These are phyloP conservation scores for Hymenotorrendiella dingleyae DNA, from an alignment of 2,329 filamentous ascomycete genomes.

Conservation along the genomic window DNA sequence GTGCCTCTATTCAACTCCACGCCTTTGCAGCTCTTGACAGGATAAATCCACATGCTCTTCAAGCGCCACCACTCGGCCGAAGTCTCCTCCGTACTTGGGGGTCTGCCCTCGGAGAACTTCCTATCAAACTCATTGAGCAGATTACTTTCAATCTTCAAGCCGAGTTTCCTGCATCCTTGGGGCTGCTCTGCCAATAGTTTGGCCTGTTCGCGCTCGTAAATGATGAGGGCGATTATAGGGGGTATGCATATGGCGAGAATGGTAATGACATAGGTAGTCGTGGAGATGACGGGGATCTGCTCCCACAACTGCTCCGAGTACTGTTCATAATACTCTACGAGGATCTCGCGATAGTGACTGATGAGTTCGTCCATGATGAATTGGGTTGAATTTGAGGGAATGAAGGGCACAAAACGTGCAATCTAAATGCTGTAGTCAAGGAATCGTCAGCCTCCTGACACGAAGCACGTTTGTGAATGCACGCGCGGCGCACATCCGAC, in stretches of 20 bases:
- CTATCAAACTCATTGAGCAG: conserved; percentile 50
- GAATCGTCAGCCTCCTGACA: conserved; percentile 7
- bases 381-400: conserved; percentile 3
- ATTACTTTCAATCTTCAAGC: conserved; percentile 43
- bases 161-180: conserved; percentile 46
- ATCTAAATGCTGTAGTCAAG: conserved; percentile 19
- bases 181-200: conserved; percentile 32
- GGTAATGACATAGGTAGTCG: conserved; percentile 26
- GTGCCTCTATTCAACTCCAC: conserved; percentile 64
- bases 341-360: conserved; percentile 22
- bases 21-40: conserved; percentile 74
- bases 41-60: conserved; percentile 73
- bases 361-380: conserved; percentile 23
- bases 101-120: conserved; percentile 38
- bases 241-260: conserved; percentile 28
- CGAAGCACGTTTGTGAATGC: neutral
- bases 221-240: conserved; percentile 27
- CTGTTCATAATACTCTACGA: conserved; percentile 22
- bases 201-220: conserved; percentile 29
- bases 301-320: conserved; percentile 26
- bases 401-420: conserved; percentile 22
- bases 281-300: conserved; percentile 25
- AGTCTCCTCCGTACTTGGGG: conserved; percentile 30
- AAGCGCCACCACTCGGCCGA: conserved; percentile 40
- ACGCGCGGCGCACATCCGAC: neutral